Base-by-base conservation (phyloP, 345 rosid genomes). In the Gossypium turneri region DNA sequence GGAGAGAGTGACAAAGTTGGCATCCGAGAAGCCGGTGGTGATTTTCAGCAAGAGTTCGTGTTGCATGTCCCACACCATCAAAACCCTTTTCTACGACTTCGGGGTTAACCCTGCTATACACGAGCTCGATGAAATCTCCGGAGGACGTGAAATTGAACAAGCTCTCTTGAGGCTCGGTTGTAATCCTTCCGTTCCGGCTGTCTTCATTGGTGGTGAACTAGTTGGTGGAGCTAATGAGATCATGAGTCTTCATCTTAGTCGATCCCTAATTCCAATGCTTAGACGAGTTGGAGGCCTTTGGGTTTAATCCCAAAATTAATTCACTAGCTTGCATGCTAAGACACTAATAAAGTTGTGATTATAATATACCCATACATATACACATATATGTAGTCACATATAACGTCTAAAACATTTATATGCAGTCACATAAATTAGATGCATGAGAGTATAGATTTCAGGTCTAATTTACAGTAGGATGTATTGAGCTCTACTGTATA, bases 11-110 rank as follows among this genome's bases (percentile, higher is more conserved):
- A 84, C 84, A 17, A 94, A 82, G 77, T 74, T 94, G 77, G 94
- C 91, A 15, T 86, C 97, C 1, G 95, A 90, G 65, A 94, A 87
- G 85, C 97, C 97, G n/a, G 97, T 94, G 84, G 97, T 94, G 87
- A 94, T 92, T 58, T 94, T 92, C 88, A 92, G 97, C 88, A 92
- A 90, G 88, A 92, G 92, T 72, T 81, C 97, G 0, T 94, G 97
- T 80, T 90, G 92, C 84, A 90, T 94, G 97, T 79, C 94, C 85
- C 97, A 94, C 77, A 91, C 98, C 56, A 90, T 92, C 52, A 92
- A 94, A 82, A 82, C 94, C 41, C 72, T 94, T 80, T 94, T 94
- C 62, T 94, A 94, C 67, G 98, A 92, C 74, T 97, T 86, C 76
- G 97, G 94, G 2, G 97, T 90, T 78, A 88, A 91, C 83, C 97